Percentiles rank a stretch among this genome's conserved stretches.
These are phyloP conservation scores for Gillenia trifoliata DNA, from an alignment of 306 rosid species.

Conservation along the genomic window DNA sequence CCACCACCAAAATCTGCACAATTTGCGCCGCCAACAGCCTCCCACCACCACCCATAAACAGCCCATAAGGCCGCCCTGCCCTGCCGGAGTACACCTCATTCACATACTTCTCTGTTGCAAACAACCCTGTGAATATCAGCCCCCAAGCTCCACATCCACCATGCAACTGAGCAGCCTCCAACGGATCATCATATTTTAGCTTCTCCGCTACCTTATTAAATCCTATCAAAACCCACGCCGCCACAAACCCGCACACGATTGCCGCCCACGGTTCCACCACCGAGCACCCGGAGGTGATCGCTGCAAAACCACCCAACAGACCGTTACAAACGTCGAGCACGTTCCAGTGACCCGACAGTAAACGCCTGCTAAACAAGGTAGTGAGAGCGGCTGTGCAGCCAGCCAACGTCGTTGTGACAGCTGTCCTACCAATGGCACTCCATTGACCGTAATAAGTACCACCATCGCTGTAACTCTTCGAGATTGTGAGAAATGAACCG, in stretches of 20 bases:
- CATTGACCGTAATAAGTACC: slow-evolving; percentile 61
- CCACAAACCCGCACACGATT: slow-evolving; percentile 64
- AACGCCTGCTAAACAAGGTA: slow-evolving; percentile 55
- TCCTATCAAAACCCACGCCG: slow-evolving; percentile 65
- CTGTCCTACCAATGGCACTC: slow-evolving; percentile 80
- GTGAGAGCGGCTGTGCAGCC: slow-evolving; percentile 75
- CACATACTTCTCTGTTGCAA: slow-evolving; percentile 50
- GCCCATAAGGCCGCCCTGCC: slow-evolving; percentile 44
- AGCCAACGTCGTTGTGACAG: slow-evolving; percentile 71
- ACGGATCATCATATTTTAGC: slow-evolving; percentile 55
- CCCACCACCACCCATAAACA: slow-evolving; percentile 71
- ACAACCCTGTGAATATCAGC: slow-evolving; percentile 57
- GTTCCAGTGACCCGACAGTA: slow-evolving; percentile 72
- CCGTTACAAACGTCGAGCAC: slow-evolving; percentile 81
- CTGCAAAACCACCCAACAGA: slow-evolving; percentile 66
- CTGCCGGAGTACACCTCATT: slow-evolving; percentile 33
- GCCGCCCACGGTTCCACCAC: slow-evolving; percentile 86
- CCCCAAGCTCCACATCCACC: slow-evolving; percentile 93
- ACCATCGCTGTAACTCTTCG: slow-evolving; percentile 29
- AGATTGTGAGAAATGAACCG: slow-evolving; percentile 59
- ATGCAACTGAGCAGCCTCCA: slow-evolving; percentile 81
- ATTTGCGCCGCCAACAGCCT: slow-evolving; percentile 57
- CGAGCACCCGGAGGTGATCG: slow-evolving; percentile 67
- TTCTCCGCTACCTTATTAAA: slow-evolving; percentile 45
- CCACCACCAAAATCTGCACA: slow-evolving; percentile 43